Percentiles rank a stretch among this genome's conserved stretches.
phyloP scores from a whole-genome alignment of 2,329 filamentous ascomycete genomes.

The Fusarium sterilihyphosum region DNA sequence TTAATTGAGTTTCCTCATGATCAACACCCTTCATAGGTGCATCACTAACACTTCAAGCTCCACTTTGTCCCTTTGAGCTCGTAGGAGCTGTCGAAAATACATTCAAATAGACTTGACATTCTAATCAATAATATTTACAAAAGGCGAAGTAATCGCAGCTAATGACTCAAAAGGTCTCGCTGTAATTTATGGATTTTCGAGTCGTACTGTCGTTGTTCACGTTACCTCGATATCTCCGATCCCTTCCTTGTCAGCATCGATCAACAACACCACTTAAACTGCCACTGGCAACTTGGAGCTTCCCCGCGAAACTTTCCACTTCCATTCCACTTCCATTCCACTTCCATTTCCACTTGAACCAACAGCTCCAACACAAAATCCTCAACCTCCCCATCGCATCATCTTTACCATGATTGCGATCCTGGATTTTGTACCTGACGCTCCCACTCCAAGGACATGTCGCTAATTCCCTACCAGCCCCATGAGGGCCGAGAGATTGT shows the following conservation, averaged over 20 bases:
- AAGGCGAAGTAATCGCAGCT: rapidly evolving
- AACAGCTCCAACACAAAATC: slow-evolving; percentile 6
- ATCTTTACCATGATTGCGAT: slow-evolving; percentile 38
- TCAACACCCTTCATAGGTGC: too few species aligned
- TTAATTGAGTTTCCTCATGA: background rate
- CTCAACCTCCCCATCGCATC: slow-evolving; percentile 7
- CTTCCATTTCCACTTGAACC: background rate
- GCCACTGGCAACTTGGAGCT: slow-evolving; percentile 1
- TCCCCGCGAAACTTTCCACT: slow-evolving; percentile 19
- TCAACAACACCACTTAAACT: slow-evolving; percentile 15
- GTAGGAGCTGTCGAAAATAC: too few species aligned
- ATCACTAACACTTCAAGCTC: background rate
- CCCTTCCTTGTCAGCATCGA: slow-evolving; percentile 22
- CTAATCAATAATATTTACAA: background rate
- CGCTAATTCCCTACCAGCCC: slow-evolving; percentile 79
- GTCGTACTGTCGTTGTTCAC: background rate
- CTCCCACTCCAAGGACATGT: slow-evolving; percentile 55
- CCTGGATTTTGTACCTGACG: slow-evolving; percentile 32
- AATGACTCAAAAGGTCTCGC: background rate
- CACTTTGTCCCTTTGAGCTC: rapidly evolving
- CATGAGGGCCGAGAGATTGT: slow-evolving; percentile 82
- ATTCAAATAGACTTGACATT: background rate
- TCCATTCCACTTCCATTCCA: slow-evolving; percentile 11
- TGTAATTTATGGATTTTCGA: background rate
- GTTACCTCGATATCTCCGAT: background rate